phyloP scores from a whole-genome alignment of 2,329 filamentous ascomycete genomes.

The Clonostachys byssicola region DNA sequence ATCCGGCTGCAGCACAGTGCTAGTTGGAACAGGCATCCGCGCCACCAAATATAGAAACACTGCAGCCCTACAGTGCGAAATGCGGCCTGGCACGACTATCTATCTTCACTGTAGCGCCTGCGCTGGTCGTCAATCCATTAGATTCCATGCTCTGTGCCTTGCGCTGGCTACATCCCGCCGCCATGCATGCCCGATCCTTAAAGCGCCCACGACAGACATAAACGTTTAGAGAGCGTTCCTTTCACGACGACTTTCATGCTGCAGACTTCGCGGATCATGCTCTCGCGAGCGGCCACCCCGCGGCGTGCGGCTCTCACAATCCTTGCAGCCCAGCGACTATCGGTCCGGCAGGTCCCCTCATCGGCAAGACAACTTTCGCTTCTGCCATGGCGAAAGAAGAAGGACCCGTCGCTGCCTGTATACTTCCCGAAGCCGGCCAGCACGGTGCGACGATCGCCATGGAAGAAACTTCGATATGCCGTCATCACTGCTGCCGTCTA shows the following conservation, averaged over 20 bases:
- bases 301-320: constrained; percentile 10
- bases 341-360: constrained; percentile 11
- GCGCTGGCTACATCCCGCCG: neutral
- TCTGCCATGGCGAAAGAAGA: constrained; percentile 21
- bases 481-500: constrained; percentile 22
- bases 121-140: too few relatives aligned
- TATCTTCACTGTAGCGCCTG: too few relatives aligned
- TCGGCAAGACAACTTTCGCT: constrained; percentile 21
- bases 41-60: neutral
- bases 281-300: constrained; percentile 11
- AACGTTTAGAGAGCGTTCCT: too few relatives aligned
- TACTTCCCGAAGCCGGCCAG: constrained; percentile 19
- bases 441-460: neutral
- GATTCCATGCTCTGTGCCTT: neutral
- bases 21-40: neutral
- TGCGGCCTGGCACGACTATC: too few relatives aligned
- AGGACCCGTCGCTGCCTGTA: constrained; percentile 16
- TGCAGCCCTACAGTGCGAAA: neutral
- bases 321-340: constrained; percentile 10
- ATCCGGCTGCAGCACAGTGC: constrained; percentile 1
- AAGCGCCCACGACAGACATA: too few relatives aligned
- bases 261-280: neutral
- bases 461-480: constrained; percentile 3
- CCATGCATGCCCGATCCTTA: neutral
- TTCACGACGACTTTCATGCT: too few relatives aligned